These are phyloP conservation scores for Sclerotinia borealis DNA, from an alignment of 2,329 filamentous ascomycete species.

Conservation along the genomic window DNA sequence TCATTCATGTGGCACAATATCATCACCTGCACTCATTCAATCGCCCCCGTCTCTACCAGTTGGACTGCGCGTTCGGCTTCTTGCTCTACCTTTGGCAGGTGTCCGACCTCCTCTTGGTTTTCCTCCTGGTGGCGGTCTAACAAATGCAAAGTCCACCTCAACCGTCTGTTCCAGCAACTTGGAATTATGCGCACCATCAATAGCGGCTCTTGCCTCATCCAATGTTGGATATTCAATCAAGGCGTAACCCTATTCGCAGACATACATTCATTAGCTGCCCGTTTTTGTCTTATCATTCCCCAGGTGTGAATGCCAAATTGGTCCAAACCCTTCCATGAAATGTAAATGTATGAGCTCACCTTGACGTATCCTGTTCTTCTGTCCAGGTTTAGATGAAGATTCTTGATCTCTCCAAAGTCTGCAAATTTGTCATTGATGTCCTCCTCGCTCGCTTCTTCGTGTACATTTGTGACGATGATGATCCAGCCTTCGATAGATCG, in stretches of 20 bases:
- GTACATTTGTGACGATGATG: conserved; percentile 77
- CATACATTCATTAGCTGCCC: conserved; percentile 9
- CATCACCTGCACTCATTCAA: conserved; percentile 18
- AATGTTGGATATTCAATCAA: conserved; percentile 79
- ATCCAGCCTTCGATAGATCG: conserved; percentile 90
- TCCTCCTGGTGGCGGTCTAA: conserved; percentile 62
- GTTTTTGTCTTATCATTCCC: background rate
- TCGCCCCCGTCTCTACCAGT: conserved; percentile 24
- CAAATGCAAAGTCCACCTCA: conserved; percentile 78
- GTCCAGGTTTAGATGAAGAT: conserved; percentile 77
- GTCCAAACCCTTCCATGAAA: background rate
- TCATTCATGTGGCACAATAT: conserved; percentile 2
- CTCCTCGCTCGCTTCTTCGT: conserved; percentile 82
- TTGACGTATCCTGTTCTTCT: conserved; percentile 81
- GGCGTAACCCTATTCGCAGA: conserved; percentile 61
- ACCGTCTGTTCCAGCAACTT: conserved; percentile 79
- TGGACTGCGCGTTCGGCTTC: conserved; percentile 32
- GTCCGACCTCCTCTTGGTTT: conserved; percentile 39
- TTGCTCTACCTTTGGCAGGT: conserved; percentile 30
- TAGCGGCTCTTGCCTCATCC: conserved; percentile 72
- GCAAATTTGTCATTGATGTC: conserved; percentile 75
- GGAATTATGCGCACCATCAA: conserved; percentile 69
- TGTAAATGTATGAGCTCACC: conserved; percentile 41
- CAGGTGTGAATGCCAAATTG: background rate
- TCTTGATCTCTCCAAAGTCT: conserved; percentile 83